Evolutionary conservation across 1,284 basidiomycete genomes (phyloP), one percentile per base, ranked within the genome.

Genomic region (Cerioporus squamosus): DNA sequence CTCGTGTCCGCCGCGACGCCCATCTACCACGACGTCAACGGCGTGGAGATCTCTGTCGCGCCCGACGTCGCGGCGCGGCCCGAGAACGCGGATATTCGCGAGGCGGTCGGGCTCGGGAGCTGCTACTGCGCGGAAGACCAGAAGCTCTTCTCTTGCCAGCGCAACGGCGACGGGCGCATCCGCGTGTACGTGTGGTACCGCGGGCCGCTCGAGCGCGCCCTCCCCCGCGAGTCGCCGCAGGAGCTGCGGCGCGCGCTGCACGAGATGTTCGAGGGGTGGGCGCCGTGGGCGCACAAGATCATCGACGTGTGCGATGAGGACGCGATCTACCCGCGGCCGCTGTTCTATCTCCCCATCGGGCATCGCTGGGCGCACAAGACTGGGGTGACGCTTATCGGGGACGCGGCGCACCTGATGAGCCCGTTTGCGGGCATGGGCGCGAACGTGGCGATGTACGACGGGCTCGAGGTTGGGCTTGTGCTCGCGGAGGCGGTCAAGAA

Each of bases 321-420:
- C 17, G 46, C 57, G 46, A 46, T 59, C 33, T 51, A 46, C 48
- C 51, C 40, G 15, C 52, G 53, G 4, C 49, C 53, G n/a, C 50
- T 56, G 15, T 56, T 47, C 54, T 31, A 52, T n/a, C 59, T 60
- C 10, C 44, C 50, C n/a, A 45, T 55, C 12, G 59, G 54, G 50
- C 50, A 55, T 23, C 50, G 50, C 45, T 56, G 59, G 59, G 20
- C 39, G 15, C 54, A 60, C 46, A 51, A 44, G 44, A 18, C 36
- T 1, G 53, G 65, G 2, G 54, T 61, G 26, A 70, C 69, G 26
- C 57, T 77, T n/a, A 52, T 77, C 20, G 80, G 80, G 2, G 80
- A 82, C 61, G 79, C 80, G 9, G 79, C 79, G 8, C 80, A 82
- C 60, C 63, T 79, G 18, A 81, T 81, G 79, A 72, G 75, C 5